These are phyloP conservation scores for Venturiaceae sp. DNA, from an alignment of 2,329 filamentous ascomycete genomes.

Conservation along the genomic window DNA sequence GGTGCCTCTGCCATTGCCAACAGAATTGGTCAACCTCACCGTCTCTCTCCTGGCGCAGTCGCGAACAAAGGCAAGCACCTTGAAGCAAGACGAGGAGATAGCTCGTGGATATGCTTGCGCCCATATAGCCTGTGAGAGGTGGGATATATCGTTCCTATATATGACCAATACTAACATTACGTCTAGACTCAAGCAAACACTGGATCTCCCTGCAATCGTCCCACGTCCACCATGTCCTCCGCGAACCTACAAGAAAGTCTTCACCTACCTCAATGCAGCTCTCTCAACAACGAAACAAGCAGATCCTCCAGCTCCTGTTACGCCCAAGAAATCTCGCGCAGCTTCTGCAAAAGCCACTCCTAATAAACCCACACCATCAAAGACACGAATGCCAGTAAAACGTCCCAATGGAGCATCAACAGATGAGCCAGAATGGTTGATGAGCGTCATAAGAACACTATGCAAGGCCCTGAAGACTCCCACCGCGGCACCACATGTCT, in stretches of 20 bases:
- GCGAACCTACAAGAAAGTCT: slow-evolving; percentile 74
- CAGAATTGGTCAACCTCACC: slow-evolving; percentile 61
- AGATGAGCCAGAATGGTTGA: slow-evolving; percentile 46
- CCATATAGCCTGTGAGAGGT: slow-evolving; percentile 84
- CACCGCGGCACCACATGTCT: slow-evolving; percentile 59
- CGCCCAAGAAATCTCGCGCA: slow-evolving; percentile 10
- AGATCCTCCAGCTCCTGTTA: slow-evolving; percentile 23
- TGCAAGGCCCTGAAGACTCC: slow-evolving; percentile 52
- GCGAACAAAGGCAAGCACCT: slow-evolving; percentile 60
- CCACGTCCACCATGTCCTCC: slow-evolving; percentile 70
- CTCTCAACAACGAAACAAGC: slow-evolving; percentile 14
- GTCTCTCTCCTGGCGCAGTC: slow-evolving; percentile 71
- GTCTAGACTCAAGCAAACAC: slow-evolving; percentile 58
- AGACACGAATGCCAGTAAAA: background rate
- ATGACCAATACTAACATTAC: background rate
- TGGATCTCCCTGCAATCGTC: slow-evolving; percentile 69
- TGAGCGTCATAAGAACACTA: slow-evolving; percentile 56
- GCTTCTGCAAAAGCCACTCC: slow-evolving; percentile 14
- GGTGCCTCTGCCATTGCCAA: slow-evolving; percentile 56
- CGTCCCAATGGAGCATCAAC: background rate
- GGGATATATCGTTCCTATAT: slow-evolving; percentile 16
- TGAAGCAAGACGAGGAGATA: slow-evolving; percentile 81
- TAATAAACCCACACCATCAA: background rate
- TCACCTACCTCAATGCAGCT: slow-evolving; percentile 60
- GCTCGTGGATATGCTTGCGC: slow-evolving; percentile 78